Evolutionary conservation across 495 filamentous ascomycete species (phyloP).

Genomic region (Tricharina praecox): DNA sequence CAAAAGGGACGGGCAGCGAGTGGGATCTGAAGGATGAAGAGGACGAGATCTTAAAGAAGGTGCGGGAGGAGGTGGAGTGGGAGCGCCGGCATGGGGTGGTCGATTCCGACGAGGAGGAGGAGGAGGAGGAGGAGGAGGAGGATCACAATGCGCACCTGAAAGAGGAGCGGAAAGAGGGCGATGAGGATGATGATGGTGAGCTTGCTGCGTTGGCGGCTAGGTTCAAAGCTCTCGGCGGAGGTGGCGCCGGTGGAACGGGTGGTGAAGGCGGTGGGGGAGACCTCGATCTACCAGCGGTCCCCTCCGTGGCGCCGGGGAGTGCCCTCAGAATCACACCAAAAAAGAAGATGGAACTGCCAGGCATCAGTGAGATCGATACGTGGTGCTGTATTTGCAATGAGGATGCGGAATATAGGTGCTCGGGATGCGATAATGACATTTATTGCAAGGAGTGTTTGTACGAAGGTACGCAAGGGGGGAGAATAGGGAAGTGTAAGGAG

Average conservation of each 20-base stretch:
- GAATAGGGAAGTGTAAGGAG: background rate
- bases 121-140: background rate
- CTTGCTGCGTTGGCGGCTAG: conserved; percentile 13
- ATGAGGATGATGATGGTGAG: conserved; percentile 1
- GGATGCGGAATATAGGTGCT: conserved; percentile 23
- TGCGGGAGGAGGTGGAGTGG: conserved; percentile 19
- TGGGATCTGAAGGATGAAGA: too few relatives aligned
- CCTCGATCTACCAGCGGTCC: background rate
- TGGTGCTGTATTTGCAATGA: conserved; percentile 27
- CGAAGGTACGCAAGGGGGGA: conserved; percentile 11
- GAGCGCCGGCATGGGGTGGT: conserved; percentile 9
- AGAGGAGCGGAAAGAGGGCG: too few relatives aligned
- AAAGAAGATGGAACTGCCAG: background rate
- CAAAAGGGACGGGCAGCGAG: too few relatives aligned
- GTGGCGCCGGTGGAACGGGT: conserved; percentile 4
- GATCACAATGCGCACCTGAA: background rate
- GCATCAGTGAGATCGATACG: conserved; percentile 13
- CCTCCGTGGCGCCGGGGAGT: background rate
- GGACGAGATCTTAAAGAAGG: conserved; percentile 10
- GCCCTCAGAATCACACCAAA: background rate
- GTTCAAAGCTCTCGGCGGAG: conserved; percentile 13
- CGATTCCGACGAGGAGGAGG: background rate
- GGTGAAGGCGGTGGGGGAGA: background rate
- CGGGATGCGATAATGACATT: conserved; percentile 23
- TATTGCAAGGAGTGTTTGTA: conserved; percentile 22